Conservation (phyloP, 306 rosid genomes). For the Rosa rugosa region DNA sequence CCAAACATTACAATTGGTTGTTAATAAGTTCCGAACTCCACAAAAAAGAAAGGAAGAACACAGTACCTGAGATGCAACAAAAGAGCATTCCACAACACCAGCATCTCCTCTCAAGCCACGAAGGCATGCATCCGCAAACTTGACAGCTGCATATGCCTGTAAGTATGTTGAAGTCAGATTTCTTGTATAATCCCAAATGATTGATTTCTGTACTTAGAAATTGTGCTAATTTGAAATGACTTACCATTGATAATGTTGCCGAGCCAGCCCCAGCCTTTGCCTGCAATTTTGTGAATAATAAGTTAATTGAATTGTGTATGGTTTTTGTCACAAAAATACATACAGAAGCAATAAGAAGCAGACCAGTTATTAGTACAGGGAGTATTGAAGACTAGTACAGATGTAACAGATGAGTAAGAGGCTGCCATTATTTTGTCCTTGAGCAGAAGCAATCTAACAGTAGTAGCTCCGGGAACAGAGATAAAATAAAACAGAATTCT, state of each 20-base stretch:
- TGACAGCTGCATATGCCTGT: slow-evolving; percentile 92
- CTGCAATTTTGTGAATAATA: slow-evolving; percentile 36
- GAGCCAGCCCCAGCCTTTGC: slow-evolving; percentile 98
- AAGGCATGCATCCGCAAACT: slow-evolving; percentile 82
- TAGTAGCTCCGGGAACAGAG: background rate
- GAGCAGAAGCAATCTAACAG: background rate
- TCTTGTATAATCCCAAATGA: background rate
- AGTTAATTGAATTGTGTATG: background rate
- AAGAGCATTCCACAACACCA: slow-evolving; percentile 79
- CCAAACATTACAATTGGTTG: background rate
- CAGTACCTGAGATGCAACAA: slow-evolving; percentile 72
- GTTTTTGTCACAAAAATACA: background rate
- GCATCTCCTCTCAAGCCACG: slow-evolving; percentile 94
- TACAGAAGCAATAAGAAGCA: background rate
- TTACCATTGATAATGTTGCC: slow-evolving; percentile 92
- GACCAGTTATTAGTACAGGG: background rate
- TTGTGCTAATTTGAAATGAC: background rate
- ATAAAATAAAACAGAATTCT: background rate
- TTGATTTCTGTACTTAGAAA: background rate
- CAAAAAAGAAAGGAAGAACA: slow-evolving; percentile 6
- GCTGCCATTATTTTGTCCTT: background rate
- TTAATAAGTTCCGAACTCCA: slow-evolving; percentile 9
- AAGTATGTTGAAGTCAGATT: background rate
- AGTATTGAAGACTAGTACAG: background rate
- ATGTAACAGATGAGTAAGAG: background rate